Evolutionary conservation across 1,284 basidiomycete species (phyloP), one percentile per base, ranked within the genome.

Genomic region (Salmacisia buchloeana): DNA sequence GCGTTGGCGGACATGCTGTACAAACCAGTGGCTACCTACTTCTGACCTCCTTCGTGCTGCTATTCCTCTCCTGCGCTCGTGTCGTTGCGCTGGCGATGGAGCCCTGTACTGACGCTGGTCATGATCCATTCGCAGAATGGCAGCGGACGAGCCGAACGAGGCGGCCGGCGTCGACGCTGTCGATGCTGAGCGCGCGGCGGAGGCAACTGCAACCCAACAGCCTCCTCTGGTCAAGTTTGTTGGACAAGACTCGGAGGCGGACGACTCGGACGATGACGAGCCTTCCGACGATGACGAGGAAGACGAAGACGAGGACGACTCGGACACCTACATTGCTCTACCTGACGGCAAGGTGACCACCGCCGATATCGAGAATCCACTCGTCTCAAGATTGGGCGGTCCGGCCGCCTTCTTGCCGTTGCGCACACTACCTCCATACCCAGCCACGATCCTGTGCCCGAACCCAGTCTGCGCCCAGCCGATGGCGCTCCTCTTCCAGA

Each of bases 401-500:
- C 29, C 21, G 9, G 58, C 56, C 23, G 38, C 61, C 13, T 56
- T 60, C 12, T 13, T 35, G 3, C 57, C 38, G n/a, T 23, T 23
- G 4, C 45, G 23, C 25, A 15, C 31, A 3, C 15, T 31, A 12
- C 33, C 49, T 3, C 27, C 56, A 15, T 52, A 15, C 15, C 23
- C 62, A 52, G 25, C 59, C 36, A 65, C 65, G 61, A 67, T 57
- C 4, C 10, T 7, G 13, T 57, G 56, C 46, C 66, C 69, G 0
- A 62, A 58, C 7, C 74, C 74, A 2, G 66, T 69, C 27, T 79
- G 77, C 60, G 61, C 66, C n/a, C 66, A 69, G 33, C 65, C 69
- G 34, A 79, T 79, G 77, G 74, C 77, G 58, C 70, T 79, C 7
- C 66, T 79, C n/a, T 69, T 78, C 0, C 72, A 79, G 60, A 74